Conservation (phyloP, 2,329 filamentous ascomycete species). For the Colletotrichum orbiculare region DNA sequence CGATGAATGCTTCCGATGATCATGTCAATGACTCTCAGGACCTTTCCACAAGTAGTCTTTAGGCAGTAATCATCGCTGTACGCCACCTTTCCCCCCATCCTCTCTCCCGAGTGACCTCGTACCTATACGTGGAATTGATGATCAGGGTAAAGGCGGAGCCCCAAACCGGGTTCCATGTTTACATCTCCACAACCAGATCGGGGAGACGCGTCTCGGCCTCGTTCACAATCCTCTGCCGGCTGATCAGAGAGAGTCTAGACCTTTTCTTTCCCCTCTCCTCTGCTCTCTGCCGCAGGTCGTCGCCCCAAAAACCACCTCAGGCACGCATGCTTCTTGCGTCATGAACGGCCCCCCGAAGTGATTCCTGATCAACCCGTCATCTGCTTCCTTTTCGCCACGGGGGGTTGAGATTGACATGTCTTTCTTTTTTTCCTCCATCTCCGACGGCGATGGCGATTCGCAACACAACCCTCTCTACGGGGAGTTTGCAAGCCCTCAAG, state of each 20-base stretch:
- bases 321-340: slow-evolving; percentile 27
- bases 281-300: neutral
- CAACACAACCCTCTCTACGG: neutral
- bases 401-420: neutral
- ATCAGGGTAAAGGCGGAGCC: slow-evolving; percentile 2
- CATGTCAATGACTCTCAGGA: too few species aligned
- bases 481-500: too few species aligned
- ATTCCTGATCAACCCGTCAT: slow-evolving; percentile 15
- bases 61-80: too few species aligned
- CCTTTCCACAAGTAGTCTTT: too few species aligned
- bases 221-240: slow-evolving; percentile 5
- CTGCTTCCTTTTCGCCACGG: slow-evolving; percentile 13
- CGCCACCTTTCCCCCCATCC: too few species aligned
- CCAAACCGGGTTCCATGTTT: slow-evolving; percentile 11
- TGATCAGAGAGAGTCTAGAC: slow-evolving; percentile 20
- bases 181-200: slow-evolving; percentile 17
- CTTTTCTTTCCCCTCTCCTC: neutral
- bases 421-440: too few species aligned
- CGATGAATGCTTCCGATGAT: too few species aligned
- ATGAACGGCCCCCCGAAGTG: slow-evolving; percentile 23
- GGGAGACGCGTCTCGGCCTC: slow-evolving; percentile 11
- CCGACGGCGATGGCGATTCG: neutral
- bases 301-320: neutral
- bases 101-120: too few species aligned
- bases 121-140: too few species aligned